Percentiles rank a stretch among this genome's conserved stretches.
Conservation (phyloP, 768 basidiomycete genomes). For the Cyclocybe cylindracea region DNA sequence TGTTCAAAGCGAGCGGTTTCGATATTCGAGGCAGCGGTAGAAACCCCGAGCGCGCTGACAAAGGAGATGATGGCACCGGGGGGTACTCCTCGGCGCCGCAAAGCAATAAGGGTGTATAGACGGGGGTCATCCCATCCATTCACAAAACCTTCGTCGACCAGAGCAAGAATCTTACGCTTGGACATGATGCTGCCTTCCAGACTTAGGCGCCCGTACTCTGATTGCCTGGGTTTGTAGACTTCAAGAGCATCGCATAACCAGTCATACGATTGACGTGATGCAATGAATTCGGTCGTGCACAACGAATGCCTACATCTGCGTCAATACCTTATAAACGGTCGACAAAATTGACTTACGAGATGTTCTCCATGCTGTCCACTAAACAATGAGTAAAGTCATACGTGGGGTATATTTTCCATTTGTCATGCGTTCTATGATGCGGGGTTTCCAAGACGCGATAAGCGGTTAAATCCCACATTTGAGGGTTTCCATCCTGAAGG, state of each 20-base stretch:
- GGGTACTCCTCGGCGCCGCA: constrained; percentile 94
- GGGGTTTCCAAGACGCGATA: constrained; percentile 90
- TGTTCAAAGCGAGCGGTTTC: constrained; percentile 91
- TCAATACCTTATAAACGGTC: too few species aligned
- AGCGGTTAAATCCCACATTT: constrained; percentile 99
- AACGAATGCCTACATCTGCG: constrained; percentile 79
- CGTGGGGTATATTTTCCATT: constrained; percentile 97
- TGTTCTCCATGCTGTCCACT: constrained; percentile 98
- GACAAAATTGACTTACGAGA: constrained; percentile 71
- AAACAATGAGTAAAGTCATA: constrained; percentile 99
- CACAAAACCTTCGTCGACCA: constrained; percentile 86
- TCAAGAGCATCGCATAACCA: constrained; percentile 99
- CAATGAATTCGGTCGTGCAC: constrained; percentile 95
- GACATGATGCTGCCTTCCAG: constrained; percentile 95
- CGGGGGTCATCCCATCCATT: constrained; percentile 97
- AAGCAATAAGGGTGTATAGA: constrained; percentile 93
- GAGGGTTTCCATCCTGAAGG: constrained; percentile 87
- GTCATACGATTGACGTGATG: constrained; percentile 95
- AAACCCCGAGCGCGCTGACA: constrained; percentile 93
- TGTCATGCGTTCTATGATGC: constrained; percentile 90
- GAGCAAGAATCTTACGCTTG: constrained; percentile 89
- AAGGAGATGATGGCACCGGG: constrained; percentile 94
- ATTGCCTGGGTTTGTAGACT: constrained; percentile 96
- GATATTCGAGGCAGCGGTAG: constrained; percentile 80
- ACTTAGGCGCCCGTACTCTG: constrained; percentile 92